Percentiles rank a stretch among this genome's conserved stretches.
Evolutionary conservation across 1,284 basidiomycete genomes (phyloP).

Genomic region (Volvariella volvacea): DNA sequence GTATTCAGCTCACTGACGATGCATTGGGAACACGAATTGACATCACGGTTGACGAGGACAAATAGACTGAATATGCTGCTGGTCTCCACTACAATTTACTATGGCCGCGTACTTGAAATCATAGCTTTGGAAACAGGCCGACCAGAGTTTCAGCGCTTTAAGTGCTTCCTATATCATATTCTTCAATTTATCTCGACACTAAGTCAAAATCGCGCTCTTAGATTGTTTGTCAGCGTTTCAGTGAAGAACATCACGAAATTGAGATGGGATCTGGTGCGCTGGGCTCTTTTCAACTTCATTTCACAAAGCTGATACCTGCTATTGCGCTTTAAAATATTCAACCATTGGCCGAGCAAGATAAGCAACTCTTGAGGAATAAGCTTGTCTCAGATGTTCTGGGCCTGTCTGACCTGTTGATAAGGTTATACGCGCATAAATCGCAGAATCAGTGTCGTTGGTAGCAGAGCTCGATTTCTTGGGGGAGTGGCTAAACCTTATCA

Average conservation of each 20-base stretch:
- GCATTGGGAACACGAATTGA: too few species aligned
- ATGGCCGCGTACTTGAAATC: slow-evolving; percentile 74
- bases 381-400: slow-evolving; percentile 81
- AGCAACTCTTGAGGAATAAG: slow-evolving; percentile 56
- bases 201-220: slow-evolving; percentile 60
- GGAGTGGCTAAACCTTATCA: slow-evolving; percentile 80
- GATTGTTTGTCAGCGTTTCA: slow-evolving; percentile 80
- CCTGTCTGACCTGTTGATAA: slow-evolving; percentile 65
- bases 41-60: too few species aligned
- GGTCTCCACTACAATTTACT: too few species aligned
- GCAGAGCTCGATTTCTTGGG: slow-evolving; percentile 84
- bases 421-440: slow-evolving; percentile 72
- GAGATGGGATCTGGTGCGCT: slow-evolving; percentile 83
- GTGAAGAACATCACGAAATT: slow-evolving; percentile 85
- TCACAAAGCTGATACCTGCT: slow-evolving; percentile 9
- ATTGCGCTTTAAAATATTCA: slow-evolving; percentile 67
- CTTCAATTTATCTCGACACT: slow-evolving; percentile 68
- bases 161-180: slow-evolving; percentile 76
- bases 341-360: slow-evolving; percentile 61
- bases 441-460: slow-evolving; percentile 84
- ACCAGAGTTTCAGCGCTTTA: slow-evolving; percentile 62
- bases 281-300: not conserved
- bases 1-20: too few species aligned
- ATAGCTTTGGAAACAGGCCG: slow-evolving; percentile 70
- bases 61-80: too few species aligned